Evolutionary conservation across 2,329 filamentous ascomycete species (phyloP).

Genomic region (Lachnellula occidentalis): DNA sequence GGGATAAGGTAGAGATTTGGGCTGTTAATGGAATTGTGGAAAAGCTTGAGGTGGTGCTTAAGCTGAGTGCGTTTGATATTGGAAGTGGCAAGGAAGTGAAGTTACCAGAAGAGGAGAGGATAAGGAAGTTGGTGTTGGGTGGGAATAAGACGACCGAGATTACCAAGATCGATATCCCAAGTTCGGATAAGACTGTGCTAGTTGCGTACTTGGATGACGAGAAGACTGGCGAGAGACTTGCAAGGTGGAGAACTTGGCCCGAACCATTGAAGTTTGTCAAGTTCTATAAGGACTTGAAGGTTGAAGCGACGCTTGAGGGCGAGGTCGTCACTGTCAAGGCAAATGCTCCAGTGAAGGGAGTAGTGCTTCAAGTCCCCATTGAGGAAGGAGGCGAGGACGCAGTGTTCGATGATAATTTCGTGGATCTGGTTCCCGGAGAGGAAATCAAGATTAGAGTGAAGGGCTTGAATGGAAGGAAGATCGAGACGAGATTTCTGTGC

Average conservation of each 20-base stretch:
- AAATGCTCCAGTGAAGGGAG: slow-evolving; percentile 59
- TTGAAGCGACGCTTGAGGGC: slow-evolving; percentile 32
- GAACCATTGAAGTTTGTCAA: slow-evolving; percentile 65
- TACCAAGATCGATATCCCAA: slow-evolving; percentile 46
- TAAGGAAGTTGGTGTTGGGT: slow-evolving; percentile 12
- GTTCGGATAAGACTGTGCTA: slow-evolving; percentile 47
- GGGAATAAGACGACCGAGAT: slow-evolving; percentile 57
- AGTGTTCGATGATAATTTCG: slow-evolving; percentile 58
- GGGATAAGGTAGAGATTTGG: slow-evolving; percentile 18
- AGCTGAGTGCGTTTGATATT: slow-evolving; percentile 53
- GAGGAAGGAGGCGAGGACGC: slow-evolving; percentile 47
- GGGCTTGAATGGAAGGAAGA: slow-evolving; percentile 41
- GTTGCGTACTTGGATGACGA: slow-evolving; percentile 48
- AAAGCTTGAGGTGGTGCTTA: slow-evolving; percentile 10
- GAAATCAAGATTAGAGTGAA: slow-evolving; percentile 44
- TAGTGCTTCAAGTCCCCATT: slow-evolving; percentile 38
- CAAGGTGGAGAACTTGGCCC: slow-evolving; percentile 63
- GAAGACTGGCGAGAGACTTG: slow-evolving; percentile 44
- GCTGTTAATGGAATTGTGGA: slow-evolving; percentile 16
- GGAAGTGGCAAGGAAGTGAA: slow-evolving; percentile 50
- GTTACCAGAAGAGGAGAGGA: slow-evolving; percentile 35
- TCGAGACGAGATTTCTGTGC: slow-evolving; percentile 48
- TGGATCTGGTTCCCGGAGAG: slow-evolving; percentile 64
- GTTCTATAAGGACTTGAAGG: slow-evolving; percentile 44
- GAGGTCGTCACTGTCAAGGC: slow-evolving; percentile 44